Base-by-base conservation (phyloP, 768 basidiomycete genomes). In the Sporobolomyces phaffii region DNA sequence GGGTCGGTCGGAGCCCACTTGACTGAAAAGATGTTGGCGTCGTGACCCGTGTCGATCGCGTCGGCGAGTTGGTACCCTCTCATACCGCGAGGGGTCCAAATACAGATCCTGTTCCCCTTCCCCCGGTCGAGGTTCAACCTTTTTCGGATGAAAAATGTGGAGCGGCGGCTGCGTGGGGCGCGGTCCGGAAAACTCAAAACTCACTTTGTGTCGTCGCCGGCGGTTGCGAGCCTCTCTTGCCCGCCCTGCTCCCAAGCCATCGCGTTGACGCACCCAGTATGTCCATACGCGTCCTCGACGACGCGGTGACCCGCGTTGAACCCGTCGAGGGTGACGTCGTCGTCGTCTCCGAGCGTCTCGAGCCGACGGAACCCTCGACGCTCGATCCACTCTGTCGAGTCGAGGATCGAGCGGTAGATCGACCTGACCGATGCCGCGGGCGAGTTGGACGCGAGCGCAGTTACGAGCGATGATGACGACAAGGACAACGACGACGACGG, bases 1-100 rank as follows among this genome's bases (percentile, higher is more conserved):
- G 34, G n/a, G 36, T 26, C 26, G 15, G 24, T 1, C 0, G 74
- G 74, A 3, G 72, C 64, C 50, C 60, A 75, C 33, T 69, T 70
- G 60, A 74, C 62, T 38, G 36, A 28, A 47, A 75, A 75, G 60
- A 75, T 74, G 56, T 75, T 75, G 24, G 63, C 60, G 15, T 62
- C 51, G 62, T 75, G 74, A 22, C 62, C 68, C 1, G 63, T 65
- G 17, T 62, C 61, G 57, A 70, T 65, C 9, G 50, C 45, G 18
- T 65, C 64, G 41, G 41, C 33, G 28, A 70, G 24, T 4, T 64
- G 64, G 45, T 52, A 65, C 0, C 24, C 41, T 5, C 20, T 2
- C 10, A 64, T 52, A 29, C 62, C 22, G 0, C 69, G 60, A 0
- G 69, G 60, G 36, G 31, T 41, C 69, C 69, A 70, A 43, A 70